Conservation (phyloP, 805 yeast species). For the Saccharomycopsis vini region DNA sequence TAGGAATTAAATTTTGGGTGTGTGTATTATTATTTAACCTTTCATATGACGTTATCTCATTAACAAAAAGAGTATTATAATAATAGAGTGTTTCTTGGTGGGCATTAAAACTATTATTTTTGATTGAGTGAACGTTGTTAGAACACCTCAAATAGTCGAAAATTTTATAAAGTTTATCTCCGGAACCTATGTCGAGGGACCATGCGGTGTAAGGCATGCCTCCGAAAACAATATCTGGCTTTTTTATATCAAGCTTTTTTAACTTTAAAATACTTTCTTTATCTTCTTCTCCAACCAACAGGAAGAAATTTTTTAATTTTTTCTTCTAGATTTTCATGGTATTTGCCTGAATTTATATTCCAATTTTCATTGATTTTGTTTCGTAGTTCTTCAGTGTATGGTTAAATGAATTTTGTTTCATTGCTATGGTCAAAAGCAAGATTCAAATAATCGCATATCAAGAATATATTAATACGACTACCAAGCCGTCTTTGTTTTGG, state of each 20-base stretch:
- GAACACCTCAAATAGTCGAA: neutral
- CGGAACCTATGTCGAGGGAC: neutral
- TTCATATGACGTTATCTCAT: neutral
- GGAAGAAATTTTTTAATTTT: too few relatives aligned
- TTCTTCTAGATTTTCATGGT: neutral
- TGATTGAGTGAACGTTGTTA: neutral
- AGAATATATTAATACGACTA: neutral
- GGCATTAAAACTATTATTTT: neutral
- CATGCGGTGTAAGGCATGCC: neutral
- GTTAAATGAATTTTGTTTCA: neutral
- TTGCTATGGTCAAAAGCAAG: too few relatives aligned
- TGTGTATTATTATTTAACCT: too few relatives aligned
- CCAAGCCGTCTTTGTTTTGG: neutral
- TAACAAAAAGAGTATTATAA: neutral
- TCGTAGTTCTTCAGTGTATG: neutral
- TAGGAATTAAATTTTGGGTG: neutral
- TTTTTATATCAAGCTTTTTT: too few relatives aligned
- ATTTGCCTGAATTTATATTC: neutral
- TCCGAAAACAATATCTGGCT: neutral
- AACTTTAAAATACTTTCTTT: neutral
- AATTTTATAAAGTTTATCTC: neutral
- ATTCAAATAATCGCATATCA: neutral
- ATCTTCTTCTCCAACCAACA: neutral
- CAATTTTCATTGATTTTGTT: neutral
- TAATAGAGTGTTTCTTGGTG: neutral